Conservation (phyloP, 495 filamentous ascomycete species). For the Talaromyces wortmannii region DNA sequence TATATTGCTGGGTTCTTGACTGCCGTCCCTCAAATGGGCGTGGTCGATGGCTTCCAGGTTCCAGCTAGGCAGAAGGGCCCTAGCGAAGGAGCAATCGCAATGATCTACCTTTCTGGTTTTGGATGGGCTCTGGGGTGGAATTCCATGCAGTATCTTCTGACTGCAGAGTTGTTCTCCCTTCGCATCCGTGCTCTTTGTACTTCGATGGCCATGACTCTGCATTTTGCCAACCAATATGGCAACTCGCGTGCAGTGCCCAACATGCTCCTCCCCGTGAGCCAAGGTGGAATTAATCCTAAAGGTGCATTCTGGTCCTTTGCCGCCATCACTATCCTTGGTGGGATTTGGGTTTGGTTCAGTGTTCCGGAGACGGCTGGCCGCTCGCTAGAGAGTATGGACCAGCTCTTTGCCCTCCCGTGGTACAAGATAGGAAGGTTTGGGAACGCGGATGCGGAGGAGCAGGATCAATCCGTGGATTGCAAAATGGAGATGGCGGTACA, state of each 20-base stretch:
- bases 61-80: constrained; percentile 11
- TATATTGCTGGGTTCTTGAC: constrained; percentile 57
- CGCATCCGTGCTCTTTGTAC: constrained; percentile 14
- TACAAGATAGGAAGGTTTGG: constrained; percentile 46
- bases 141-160: constrained; percentile 60
- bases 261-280: constrained; percentile 38
- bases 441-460: too few species aligned
- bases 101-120: constrained; percentile 49
- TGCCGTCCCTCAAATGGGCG: constrained; percentile 24
- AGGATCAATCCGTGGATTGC: too few species aligned
- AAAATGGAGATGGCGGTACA: too few species aligned
- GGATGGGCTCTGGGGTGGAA: constrained; percentile 66
- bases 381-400: constrained; percentile 40
- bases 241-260: constrained; percentile 33
- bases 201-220: constrained; percentile 30
- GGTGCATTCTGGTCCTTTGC: constrained; percentile 59
- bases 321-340: constrained; percentile 42
- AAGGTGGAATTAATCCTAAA: constrained; percentile 20
- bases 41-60: background rate
- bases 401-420: constrained; percentile 50
- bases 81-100: constrained; percentile 42
- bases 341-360: constrained; percentile 39
- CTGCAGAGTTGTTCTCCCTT: constrained; percentile 59
- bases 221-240: constrained; percentile 59
- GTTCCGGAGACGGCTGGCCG: constrained; percentile 11